A percentile compares a stretch with the other conserved stretches of the same genome.
phyloP scores from a whole-genome alignment of 2,329 filamentous ascomycete genomes.

The Trichothecium sympodiale region DNA sequence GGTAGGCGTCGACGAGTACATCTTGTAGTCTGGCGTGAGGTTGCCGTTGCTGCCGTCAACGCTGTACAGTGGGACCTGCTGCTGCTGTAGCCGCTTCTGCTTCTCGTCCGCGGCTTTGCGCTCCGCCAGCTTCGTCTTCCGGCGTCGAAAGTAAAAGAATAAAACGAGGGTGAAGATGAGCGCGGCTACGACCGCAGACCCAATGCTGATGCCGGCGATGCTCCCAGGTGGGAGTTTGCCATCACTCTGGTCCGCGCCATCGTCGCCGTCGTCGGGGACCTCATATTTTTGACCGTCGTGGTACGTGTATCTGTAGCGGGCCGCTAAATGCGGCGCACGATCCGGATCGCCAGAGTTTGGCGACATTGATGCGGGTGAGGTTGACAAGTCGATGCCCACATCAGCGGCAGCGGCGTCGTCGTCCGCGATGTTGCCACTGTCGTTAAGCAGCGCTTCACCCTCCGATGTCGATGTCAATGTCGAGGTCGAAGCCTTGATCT shows the following conservation, averaged over 20 bases:
- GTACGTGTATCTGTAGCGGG: too few species aligned
- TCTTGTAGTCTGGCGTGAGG: neutral
- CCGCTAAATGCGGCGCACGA: too few species aligned
- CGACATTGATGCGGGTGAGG: neutral
- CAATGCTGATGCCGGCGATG: slow-evolving; percentile 22
- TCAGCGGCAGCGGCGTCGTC: neutral
- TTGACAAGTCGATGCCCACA: neutral
- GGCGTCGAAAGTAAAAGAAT: slow-evolving; percentile 17
- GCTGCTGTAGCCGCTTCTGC: slow-evolving; percentile 8
- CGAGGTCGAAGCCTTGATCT: too few species aligned
- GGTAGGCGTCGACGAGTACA: neutral
- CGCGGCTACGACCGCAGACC: slow-evolving; percentile 14
- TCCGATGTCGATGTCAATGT: too few species aligned
- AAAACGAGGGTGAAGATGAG: slow-evolving; percentile 12
- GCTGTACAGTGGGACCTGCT: slow-evolving; percentile 6
- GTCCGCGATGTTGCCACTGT: too few species aligned
- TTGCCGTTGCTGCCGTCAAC: neutral
- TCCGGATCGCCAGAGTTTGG: too few species aligned
- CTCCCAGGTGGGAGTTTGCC: slow-evolving; percentile 14
- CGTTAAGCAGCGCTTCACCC: too few species aligned
- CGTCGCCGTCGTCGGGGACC: neutral
- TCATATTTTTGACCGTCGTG: too few species aligned
- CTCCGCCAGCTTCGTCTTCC: slow-evolving; percentile 15
- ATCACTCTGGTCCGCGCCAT: slow-evolving; percentile 1
- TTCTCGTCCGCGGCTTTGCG: slow-evolving; percentile 14